Evolutionary conservation across 2,329 filamentous ascomycete genomes (phyloP).

Genomic region (Colletotrichum sp.): DNA sequence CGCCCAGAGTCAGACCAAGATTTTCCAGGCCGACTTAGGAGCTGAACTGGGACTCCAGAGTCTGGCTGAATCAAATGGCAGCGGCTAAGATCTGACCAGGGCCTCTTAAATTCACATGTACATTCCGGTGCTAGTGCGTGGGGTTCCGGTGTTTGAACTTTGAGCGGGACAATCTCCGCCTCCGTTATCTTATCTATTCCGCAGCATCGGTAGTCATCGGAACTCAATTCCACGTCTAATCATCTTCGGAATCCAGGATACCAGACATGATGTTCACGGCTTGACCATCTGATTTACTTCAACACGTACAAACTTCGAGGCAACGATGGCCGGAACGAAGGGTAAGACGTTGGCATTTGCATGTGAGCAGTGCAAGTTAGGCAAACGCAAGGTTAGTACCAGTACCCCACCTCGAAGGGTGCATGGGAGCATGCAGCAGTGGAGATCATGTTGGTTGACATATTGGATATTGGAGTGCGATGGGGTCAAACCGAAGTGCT

Average conservation of each 20-base stretch:
- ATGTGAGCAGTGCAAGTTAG: not conserved
- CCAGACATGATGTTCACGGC: not conserved
- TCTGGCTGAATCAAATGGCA: not conserved
- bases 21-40: not conserved
- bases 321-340: not conserved
- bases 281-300: not conserved
- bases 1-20: not conserved
- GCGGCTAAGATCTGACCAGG: not conserved
- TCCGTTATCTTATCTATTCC: not conserved
- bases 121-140: not conserved
- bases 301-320: not conserved
- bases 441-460: not conserved
- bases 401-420: not conserved
- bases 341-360: not conserved
- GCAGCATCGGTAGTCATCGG: not conserved
- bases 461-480: not conserved
- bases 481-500: not conserved
- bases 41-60: not conserved
- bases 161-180: not conserved
- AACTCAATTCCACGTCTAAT: not conserved
- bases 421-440: not conserved
- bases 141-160: not conserved
- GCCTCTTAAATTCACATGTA: not conserved
- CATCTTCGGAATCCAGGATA: not conserved
- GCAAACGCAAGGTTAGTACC: not conserved